Conservation (phyloP, 257 asterid species). For the Capsicum rhomboideum region DNA sequence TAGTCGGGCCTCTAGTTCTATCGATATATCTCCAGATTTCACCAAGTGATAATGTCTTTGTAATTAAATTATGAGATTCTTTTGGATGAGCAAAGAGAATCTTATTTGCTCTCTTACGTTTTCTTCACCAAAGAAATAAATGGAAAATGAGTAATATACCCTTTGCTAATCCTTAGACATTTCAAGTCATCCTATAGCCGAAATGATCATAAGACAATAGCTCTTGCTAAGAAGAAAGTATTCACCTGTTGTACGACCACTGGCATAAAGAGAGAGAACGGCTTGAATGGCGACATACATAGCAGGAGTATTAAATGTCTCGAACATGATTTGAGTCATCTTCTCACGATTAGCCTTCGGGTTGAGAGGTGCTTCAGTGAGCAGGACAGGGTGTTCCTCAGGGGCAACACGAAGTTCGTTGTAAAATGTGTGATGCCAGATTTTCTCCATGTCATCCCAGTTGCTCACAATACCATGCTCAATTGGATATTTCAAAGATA, state of each 20-base stretch:
- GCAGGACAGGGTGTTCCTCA: slow-evolving; percentile 23
- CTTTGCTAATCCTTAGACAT: background rate
- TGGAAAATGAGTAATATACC: background rate
- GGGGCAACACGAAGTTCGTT: slow-evolving; percentile 23
- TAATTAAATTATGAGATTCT: too few species aligned
- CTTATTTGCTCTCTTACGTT: too few species aligned
- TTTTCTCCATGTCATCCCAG: slow-evolving; percentile 30
- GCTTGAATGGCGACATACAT: slow-evolving; percentile 26
- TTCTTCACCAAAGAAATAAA: background rate
- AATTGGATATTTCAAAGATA: slow-evolving; percentile 22
- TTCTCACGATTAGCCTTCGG: slow-evolving; percentile 28
- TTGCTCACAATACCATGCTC: slow-evolving; percentile 25
- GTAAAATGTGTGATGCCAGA: slow-evolving; percentile 22
- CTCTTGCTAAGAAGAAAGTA: background rate
- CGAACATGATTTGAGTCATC: slow-evolving; percentile 29
- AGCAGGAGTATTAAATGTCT: slow-evolving; percentile 20
- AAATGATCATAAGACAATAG: background rate
- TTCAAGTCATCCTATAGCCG: background rate
- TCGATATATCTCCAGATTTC: background rate
- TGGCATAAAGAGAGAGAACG: slow-evolving; percentile 16
- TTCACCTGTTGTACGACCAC: slow-evolving; percentile 27
- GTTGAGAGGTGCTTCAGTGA: slow-evolving; percentile 25
- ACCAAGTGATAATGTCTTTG: background rate
- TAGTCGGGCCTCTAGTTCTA: background rate
- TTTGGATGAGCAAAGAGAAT: background rate